Evolutionary conservation across 345 rosid species (phyloP), one percentile per base, ranked within the genome.

Genomic region (Pistacia vera): DNA sequence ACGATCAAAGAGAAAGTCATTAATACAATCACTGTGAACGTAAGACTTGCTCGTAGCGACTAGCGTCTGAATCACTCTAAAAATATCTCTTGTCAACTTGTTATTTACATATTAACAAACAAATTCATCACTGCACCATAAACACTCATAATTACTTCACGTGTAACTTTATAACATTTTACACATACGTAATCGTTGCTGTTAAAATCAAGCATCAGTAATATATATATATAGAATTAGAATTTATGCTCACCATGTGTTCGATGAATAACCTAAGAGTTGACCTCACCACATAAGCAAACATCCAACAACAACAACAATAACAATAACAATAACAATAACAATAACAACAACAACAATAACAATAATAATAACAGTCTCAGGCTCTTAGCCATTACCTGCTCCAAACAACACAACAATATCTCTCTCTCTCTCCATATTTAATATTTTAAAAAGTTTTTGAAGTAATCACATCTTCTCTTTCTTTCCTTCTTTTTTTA

Each of bases 211-310:
- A 0, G 1, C 25, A 25, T 25, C 25, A 25, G 0, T 25, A 25
- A 25, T 25, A 25, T 25, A 25, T 25, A 22, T 22, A 22, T 22
- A 25, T 25, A 61, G 87, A 14, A 51, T 8, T 11, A 14, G 57
- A 84, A 85, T 85, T 79, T 81, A 86, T 80, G 83, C 86, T 72
- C 86, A 71, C 85, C 79, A 81, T 78, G 71, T 73, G 80, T 79
- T 87, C 78, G 82, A 63, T 80, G 72, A 66, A 25, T 67, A 68
- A 77, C 61, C 78, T 33, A 3, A 4, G 5, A 4, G 9, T 58
- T 2, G 79, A 75, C 77, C 80, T 81, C 79, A 77, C 68, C 0
- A 14, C 22, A 14, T 2, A 20, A 41, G 20, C 18, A 36, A 5
- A 25, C 33, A 59, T 33, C 22, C 38, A 67, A 52, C 66, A 51